Percentiles rank a stretch among this genome's conserved stretches.
Conservation (phyloP, 371 early-diverging fungal species). For the Polyrhizophydium stewartii region DNA sequence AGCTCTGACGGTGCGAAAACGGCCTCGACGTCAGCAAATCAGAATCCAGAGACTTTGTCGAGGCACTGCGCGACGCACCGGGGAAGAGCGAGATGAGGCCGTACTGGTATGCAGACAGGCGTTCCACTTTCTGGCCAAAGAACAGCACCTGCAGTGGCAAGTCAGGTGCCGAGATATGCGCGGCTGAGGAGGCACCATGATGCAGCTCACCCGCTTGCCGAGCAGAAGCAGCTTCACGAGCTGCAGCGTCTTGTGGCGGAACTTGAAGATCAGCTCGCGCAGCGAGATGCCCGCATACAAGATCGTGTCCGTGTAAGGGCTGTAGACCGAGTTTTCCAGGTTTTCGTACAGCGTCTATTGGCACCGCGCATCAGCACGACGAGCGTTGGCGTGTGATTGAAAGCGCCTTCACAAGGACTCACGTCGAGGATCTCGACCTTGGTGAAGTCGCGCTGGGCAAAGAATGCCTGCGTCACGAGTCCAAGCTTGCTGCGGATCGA, state of each 20-base stretch:
- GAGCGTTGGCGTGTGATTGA: neutral
- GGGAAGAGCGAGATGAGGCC: constrained; percentile 72
- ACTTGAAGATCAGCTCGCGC: constrained; percentile 64
- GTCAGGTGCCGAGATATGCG: neutral
- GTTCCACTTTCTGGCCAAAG: constrained; percentile 76
- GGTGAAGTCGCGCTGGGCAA: constrained; percentile 74
- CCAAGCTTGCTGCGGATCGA: constrained; percentile 69
- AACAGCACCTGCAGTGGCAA: constrained; percentile 57
- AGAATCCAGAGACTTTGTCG: neutral
- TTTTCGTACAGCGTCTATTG: constrained; percentile 62
- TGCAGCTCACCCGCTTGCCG: constrained; percentile 50
- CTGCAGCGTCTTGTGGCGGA: constrained; percentile 69
- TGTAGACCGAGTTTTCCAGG: constrained; percentile 48
- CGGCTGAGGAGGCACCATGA: neutral
- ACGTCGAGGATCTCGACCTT: constrained; percentile 71
- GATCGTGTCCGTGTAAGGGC: constrained; percentile 63
- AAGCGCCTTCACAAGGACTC: constrained; percentile 10
- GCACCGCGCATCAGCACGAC: neutral
- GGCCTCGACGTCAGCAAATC: neutral
- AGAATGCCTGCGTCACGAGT: constrained; percentile 74
- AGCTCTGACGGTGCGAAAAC: constrained; percentile 28
- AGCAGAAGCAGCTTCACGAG: constrained; percentile 70
- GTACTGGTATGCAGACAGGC: constrained; percentile 76
- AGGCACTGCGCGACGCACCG: no score
- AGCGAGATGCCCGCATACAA: constrained; percentile 64